A percentile compares a stretch with the other conserved stretches of the same genome.
Evolutionary conservation across 306 rosid genomes (phyloP).

Genomic region (Acacia confusa): DNA sequence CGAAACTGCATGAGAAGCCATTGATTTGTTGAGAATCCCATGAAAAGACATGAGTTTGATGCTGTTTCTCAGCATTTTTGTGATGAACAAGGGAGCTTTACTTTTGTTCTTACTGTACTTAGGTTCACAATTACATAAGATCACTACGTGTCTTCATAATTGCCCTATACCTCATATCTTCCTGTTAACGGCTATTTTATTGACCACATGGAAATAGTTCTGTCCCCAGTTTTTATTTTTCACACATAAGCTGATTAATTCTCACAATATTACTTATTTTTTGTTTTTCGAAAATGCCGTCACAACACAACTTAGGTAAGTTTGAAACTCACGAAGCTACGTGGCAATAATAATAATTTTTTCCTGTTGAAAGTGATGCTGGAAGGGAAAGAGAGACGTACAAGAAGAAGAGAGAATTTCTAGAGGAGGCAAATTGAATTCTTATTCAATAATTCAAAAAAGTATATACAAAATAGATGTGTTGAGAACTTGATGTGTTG

Average conservation of each 20-base stretch:
- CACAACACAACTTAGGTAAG: not conserved
- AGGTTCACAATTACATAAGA: not conserved
- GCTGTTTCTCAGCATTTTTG: not conserved
- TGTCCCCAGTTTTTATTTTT: not conserved
- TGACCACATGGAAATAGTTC: not conserved
- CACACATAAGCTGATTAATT: no score
- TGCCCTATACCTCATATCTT: slow-evolving; percentile 11
- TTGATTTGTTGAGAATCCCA: not conserved
- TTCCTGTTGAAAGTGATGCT: not conserved
- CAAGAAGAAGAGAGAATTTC: no score
- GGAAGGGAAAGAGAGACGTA: no score
- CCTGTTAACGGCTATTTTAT: not conserved
- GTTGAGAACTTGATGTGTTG: no score
- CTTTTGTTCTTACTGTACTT: not conserved
- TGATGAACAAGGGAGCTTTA: not conserved
- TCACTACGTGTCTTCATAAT: slow-evolving; percentile 10
- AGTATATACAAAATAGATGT: no score
- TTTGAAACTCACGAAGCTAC: not conserved
- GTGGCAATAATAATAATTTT: not conserved
- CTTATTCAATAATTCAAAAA: no score
- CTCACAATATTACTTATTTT: not conserved
- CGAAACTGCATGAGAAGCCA: not conserved
- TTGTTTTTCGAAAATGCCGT: not conserved
- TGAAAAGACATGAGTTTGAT: slow-evolving; percentile 14
- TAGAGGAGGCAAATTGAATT: no score